Evolutionary conservation across 108 stramenopile genomes (phyloP).

Genomic region (Cyclotella sp.): DNA sequence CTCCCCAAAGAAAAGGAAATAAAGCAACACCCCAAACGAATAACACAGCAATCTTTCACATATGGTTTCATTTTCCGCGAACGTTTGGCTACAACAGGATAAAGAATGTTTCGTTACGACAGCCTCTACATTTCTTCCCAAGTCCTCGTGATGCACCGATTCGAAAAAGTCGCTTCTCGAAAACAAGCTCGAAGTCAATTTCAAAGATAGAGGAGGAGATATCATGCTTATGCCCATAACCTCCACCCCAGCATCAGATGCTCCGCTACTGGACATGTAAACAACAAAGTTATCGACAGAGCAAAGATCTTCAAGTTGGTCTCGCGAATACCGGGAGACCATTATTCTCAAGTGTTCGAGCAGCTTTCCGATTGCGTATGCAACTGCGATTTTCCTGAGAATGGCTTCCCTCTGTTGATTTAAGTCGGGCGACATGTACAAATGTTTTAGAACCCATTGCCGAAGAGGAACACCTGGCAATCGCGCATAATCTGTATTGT

Average conservation of each 20-base stretch:
- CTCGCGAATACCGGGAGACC: background rate
- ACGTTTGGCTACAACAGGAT: background rate
- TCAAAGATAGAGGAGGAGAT: constrained; percentile 2
- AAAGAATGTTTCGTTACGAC: background rate
- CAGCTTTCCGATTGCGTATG: constrained; percentile 19
- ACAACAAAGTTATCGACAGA: constrained; percentile 22
- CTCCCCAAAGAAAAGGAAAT: constrained; percentile 2
- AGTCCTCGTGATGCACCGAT: background rate
- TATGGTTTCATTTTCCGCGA: background rate
- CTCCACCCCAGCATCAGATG: background rate
- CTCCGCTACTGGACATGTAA: background rate
- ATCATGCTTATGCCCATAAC: background rate
- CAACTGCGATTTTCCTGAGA: constrained; percentile 7
- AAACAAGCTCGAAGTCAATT: background rate
- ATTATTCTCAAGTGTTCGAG: background rate
- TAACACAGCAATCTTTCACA: constrained; percentile 12
- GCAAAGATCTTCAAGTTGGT: background rate
- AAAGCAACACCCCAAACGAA: constrained; percentile 16
- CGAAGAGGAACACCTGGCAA: too few species aligned
- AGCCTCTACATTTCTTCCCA: constrained; percentile 1
- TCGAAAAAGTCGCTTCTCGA: background rate
- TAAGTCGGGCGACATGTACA: too few species aligned
- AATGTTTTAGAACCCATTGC: too few species aligned
- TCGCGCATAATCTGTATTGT: too few species aligned
- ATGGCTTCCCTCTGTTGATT: background rate